Conservation (phyloP, 768 basidiomycete genomes). For the Boletus rubroflammeus region DNA sequence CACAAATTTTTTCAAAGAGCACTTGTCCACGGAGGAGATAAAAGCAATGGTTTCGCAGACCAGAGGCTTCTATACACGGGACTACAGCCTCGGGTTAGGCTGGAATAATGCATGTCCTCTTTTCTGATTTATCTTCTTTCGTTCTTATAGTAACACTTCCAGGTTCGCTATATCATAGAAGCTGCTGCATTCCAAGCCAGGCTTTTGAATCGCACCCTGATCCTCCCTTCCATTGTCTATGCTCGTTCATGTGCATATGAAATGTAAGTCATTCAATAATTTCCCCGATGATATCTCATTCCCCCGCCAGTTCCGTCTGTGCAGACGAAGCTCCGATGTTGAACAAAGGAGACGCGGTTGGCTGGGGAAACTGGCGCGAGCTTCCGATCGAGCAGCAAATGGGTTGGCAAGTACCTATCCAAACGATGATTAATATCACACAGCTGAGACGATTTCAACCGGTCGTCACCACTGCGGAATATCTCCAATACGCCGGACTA, state of each 20-base stretch:
- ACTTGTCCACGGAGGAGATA: conserved; percentile 31
- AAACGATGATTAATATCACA: conserved; percentile 39
- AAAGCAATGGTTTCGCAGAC: conserved; percentile 35
- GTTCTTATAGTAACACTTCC: neutral
- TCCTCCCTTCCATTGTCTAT: conserved; percentile 41
- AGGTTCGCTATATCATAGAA: conserved; percentile 46
- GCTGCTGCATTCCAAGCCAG: conserved; percentile 37
- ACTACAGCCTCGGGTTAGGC: conserved; percentile 43
- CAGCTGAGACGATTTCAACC: conserved; percentile 35
- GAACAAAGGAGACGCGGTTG: conserved; percentile 39
- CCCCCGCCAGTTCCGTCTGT: conserved; percentile 28
- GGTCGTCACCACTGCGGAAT: conserved; percentile 37
- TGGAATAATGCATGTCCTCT: conserved; percentile 41
- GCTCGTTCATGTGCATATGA: conserved; percentile 42
- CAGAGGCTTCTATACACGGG: conserved; percentile 39
- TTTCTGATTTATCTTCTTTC: neutral
- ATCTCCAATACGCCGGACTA: conserved; percentile 36
- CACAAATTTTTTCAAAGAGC: conserved; percentile 7
- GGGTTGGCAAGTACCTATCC: conserved; percentile 32
- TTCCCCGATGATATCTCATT: neutral
- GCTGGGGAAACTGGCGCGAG: conserved; percentile 37
- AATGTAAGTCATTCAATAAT: conserved; percentile 23
- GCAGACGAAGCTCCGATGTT: conserved; percentile 40
- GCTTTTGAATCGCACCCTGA: conserved; percentile 38
- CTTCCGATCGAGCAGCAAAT: conserved; percentile 34